Conservation (phyloP, 2,329 filamentous ascomycete species). For the Ustulina deusta region DNA sequence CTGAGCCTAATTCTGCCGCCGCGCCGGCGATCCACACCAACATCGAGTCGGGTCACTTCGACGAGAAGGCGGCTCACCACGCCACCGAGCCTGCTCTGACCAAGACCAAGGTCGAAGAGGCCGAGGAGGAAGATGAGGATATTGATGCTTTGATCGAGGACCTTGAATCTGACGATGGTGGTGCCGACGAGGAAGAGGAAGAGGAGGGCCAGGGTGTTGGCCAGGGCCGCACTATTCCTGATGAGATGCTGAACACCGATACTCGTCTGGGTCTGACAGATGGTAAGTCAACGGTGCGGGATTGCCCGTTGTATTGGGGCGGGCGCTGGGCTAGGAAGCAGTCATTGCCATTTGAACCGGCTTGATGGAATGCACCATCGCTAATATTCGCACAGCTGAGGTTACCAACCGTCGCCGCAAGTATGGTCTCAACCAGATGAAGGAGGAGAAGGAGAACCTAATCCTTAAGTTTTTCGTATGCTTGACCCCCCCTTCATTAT, state of each 20-base stretch:
- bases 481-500: neutral
- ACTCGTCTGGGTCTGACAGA: slow-evolving; percentile 78
- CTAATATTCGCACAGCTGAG: slow-evolving; percentile 46
- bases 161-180: slow-evolving; percentile 83
- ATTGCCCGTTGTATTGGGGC: slow-evolving; percentile 38
- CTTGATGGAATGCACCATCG: slow-evolving; percentile 4
- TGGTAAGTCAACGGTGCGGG: slow-evolving; percentile 65
- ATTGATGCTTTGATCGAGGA: slow-evolving; percentile 90
- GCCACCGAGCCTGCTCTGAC: slow-evolving; percentile 53
- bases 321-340: slow-evolving; percentile 58
- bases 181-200: slow-evolving; percentile 74
- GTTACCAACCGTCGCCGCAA: slow-evolving; percentile 64
- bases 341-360: neutral
- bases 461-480: slow-evolving; percentile 78
- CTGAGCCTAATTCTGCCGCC: slow-evolving; percentile 62
- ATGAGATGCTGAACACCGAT: slow-evolving; percentile 83
- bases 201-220: slow-evolving; percentile 64
- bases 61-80: slow-evolving; percentile 67
- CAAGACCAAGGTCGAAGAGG: slow-evolving; percentile 62
- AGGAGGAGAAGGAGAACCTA: slow-evolving; percentile 88
- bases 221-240: slow-evolving; percentile 67
- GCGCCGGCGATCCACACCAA: slow-evolving; percentile 71
- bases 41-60: slow-evolving; percentile 73
- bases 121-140: slow-evolving; percentile 82
- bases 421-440: slow-evolving; percentile 89